Percentiles rank a stretch among this genome's conserved stretches.
Evolutionary conservation across 495 filamentous ascomycete genomes (phyloP).

Genomic region (Xylaria curta): DNA sequence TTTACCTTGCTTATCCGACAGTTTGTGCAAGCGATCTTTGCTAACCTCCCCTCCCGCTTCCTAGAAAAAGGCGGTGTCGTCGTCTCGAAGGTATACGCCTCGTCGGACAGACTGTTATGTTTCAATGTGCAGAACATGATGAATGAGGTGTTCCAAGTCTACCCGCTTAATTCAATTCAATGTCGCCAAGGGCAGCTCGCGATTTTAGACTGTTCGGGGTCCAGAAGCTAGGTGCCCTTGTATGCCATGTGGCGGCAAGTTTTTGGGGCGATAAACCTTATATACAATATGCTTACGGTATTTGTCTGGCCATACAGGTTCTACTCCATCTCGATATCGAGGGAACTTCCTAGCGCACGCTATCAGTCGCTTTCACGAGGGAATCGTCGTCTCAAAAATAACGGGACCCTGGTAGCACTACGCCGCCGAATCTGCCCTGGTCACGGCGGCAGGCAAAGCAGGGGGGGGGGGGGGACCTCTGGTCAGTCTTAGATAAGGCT

Average conservation of each 20-base stretch:
- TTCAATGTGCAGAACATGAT: conserved; percentile 31
- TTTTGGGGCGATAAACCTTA: conserved; percentile 10
- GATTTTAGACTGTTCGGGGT: conserved; percentile 13
- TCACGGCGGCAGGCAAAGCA: conserved; percentile 25
- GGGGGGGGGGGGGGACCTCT: neutral
- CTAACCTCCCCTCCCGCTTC: conserved; percentile 26
- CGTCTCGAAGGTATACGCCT: conserved; percentile 29
- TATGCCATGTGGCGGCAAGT: conserved; percentile 16
- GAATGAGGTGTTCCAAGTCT: neutral
- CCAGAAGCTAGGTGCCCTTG: conserved; percentile 12
- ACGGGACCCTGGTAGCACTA: conserved; percentile 6
- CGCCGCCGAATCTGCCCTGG: neutral
- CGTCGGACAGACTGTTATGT: conserved; percentile 23
- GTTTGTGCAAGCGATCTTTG: conserved; percentile 29
- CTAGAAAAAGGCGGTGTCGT: conserved; percentile 29
- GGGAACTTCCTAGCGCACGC: neutral
- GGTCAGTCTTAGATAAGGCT: conserved; percentile 25
- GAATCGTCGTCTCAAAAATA: conserved; percentile 21
- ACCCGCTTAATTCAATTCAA: neutral
- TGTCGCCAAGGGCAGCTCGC: conserved; percentile 10
- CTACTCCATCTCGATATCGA: conserved; percentile 6
- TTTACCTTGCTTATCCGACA: conserved; percentile 32
- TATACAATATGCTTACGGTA: conserved; percentile 23
- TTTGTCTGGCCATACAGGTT: neutral
- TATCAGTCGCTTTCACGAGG: conserved; percentile 10